Evolutionary conservation across 345 rosid species (phyloP).

Genomic region (Syzygium aqueum): DNA sequence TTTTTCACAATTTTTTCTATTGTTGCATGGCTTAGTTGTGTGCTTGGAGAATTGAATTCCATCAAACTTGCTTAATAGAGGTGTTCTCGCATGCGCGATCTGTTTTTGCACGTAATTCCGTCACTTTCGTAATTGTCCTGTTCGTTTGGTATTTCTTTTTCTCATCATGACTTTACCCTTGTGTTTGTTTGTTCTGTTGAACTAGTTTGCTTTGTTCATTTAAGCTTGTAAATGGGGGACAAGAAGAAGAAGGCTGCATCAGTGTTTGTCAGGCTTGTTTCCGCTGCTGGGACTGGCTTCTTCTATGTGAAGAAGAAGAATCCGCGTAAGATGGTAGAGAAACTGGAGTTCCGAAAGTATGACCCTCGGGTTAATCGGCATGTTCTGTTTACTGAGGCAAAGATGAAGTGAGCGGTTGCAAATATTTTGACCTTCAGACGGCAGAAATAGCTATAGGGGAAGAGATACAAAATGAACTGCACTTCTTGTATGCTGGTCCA

Average conservation of each 20-base stretch:
- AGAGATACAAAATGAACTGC: not conserved
- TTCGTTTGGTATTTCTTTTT: not conserved
- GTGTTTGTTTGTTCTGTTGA: not conserved
- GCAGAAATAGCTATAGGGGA: not conserved
- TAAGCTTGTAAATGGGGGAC: conserved; percentile 55
- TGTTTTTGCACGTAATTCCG: not conserved
- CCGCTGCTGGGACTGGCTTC: conserved; percentile 96
- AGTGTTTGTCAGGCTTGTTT: conserved; percentile 83
- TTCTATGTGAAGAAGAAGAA: conserved; percentile 96
- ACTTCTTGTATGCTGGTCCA: not conserved
- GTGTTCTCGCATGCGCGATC: too few species aligned
- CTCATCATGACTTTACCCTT: not conserved
- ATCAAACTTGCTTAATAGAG: not conserved
- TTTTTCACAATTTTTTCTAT: not conserved
- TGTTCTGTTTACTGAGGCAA: conserved; percentile 82
- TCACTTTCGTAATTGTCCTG: not conserved
- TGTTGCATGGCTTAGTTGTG: not conserved
- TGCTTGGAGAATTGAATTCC: not conserved
- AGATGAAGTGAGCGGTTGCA: conserved; percentile 58
- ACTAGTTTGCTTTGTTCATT: not conserved
- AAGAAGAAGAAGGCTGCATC: conserved; percentile 76
- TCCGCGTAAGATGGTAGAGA: conserved; percentile 59
- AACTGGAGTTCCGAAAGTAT: conserved; percentile 88
- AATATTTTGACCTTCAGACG: not conserved
- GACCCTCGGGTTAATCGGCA: conserved; percentile 93